Conservation (phyloP, 768 basidiomycete species). For the Psilocybe cubensis region DNA sequence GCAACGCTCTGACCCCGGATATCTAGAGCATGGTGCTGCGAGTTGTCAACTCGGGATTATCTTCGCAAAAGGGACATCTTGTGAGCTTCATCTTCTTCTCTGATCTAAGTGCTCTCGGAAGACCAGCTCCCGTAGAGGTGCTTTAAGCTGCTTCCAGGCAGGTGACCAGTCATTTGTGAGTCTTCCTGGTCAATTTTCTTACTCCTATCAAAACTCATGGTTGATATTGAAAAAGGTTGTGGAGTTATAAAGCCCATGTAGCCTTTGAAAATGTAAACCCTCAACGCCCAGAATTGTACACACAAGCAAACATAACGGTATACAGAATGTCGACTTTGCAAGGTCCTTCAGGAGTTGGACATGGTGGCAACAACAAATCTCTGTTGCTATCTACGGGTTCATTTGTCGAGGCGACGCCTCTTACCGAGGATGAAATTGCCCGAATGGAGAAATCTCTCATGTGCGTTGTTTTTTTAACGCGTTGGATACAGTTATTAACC, state of each 20-base stretch:
- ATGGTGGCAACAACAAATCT: constrained; percentile 2
- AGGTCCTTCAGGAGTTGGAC: background rate
- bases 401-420: constrained; percentile 1
- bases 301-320: background rate
- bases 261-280: background rate
- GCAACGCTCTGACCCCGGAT: too few species aligned
- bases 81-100: background rate
- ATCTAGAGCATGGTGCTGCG: too few species aligned
- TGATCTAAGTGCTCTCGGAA: background rate
- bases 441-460: constrained; percentile 8
- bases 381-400: constrained; percentile 3
- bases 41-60: too few species aligned
- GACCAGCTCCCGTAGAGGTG: background rate
- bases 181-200: background rate
- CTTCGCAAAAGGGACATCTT: background rate
- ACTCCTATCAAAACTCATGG: background rate
- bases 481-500: background rate
- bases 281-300: background rate
- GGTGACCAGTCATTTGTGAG: background rate
- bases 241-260: background rate
- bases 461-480: background rate
- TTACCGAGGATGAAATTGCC: constrained; percentile 10
- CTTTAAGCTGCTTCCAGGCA: background rate
- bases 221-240: background rate
- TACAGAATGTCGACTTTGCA: constrained; percentile 2